Conservation (phyloP, 352 stramenopile genomes). For the Nothophytophthora sp. region DNA sequence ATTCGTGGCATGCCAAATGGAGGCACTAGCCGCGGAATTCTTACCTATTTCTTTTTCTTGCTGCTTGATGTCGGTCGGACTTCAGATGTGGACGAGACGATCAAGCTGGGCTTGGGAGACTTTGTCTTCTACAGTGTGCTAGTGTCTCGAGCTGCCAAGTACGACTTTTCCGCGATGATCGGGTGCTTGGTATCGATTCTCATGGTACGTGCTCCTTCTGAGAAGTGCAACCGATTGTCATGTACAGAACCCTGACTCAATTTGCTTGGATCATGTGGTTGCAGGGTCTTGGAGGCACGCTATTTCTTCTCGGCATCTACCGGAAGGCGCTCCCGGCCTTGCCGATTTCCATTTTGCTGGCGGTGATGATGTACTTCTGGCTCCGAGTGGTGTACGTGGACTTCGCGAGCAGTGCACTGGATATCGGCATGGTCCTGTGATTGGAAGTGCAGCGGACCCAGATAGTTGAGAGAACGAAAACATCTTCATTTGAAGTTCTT, state of each 20-base stretch:
- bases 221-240: neutral
- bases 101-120: conserved; percentile 96
- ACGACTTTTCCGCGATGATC: conserved; percentile 95
- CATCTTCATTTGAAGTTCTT: conserved; percentile 9
- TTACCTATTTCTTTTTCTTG: conserved; percentile 3
- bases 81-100: conserved; percentile 80
- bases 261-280: conserved; percentile 1
- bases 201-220: conserved; percentile 59
- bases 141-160: conserved; percentile 95
- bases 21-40: neutral
- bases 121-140: conserved; percentile 99
- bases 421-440: conserved; percentile 34
- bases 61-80: neutral
- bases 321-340: conserved; percentile 96
- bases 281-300: conserved; percentile 91
- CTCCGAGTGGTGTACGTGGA: conserved; percentile 71
- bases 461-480: conserved; percentile 8
- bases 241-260: conserved; percentile 11
- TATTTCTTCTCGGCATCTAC: conserved; percentile 96
- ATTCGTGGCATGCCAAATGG: too few relatives aligned
- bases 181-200: conserved; percentile 94
- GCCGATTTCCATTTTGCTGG: conserved; percentile 92
- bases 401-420: conserved; percentile 50
- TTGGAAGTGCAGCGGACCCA: conserved; percentile 3
- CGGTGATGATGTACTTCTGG: conserved; percentile 84